These are phyloP conservation scores for Onygena corvina DNA, from an alignment of 2,329 filamentous ascomycete species.

Conservation along the genomic window DNA sequence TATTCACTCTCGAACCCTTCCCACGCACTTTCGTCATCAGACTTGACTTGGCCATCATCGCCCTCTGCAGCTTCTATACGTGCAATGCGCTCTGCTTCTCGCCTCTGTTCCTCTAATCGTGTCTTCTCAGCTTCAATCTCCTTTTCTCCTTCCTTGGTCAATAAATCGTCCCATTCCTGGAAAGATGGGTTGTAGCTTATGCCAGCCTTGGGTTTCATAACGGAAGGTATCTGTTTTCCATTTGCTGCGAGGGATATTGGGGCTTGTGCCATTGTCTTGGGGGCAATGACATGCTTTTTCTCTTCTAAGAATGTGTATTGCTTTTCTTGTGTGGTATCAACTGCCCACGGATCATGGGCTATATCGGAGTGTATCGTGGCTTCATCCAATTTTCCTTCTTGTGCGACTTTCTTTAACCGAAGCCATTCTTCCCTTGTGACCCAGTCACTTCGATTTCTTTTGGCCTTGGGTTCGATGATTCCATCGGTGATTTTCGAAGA, in stretches of 20 bases:
- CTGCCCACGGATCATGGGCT: constrained; percentile 66
- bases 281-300: constrained; percentile 54
- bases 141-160: constrained; percentile 63
- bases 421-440: constrained; percentile 75
- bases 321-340: constrained; percentile 34
- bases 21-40: constrained; percentile 85
- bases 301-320: constrained; percentile 53
- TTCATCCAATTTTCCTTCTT: constrained; percentile 43
- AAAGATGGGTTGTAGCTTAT: constrained; percentile 90
- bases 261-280: constrained; percentile 60
- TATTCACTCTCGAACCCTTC: constrained; percentile 74
- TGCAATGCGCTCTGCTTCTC: constrained; percentile 55
- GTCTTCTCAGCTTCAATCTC: constrained; percentile 68
- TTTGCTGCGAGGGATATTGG: constrained; percentile 72
- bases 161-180: constrained; percentile 67
- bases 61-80: constrained; percentile 61
- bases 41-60: constrained; percentile 61
- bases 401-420: constrained; percentile 65
- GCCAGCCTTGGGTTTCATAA: constrained; percentile 65
- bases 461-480: constrained; percentile 52
- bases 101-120: constrained; percentile 54
- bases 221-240: constrained; percentile 66
- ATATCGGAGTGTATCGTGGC: constrained; percentile 43
- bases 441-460: constrained; percentile 65
- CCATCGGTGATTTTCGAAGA: constrained; percentile 57